These are phyloP conservation scores for Phytophthora capsici DNA, from an alignment of 352 stramenopile species.

Conservation along the genomic window DNA sequence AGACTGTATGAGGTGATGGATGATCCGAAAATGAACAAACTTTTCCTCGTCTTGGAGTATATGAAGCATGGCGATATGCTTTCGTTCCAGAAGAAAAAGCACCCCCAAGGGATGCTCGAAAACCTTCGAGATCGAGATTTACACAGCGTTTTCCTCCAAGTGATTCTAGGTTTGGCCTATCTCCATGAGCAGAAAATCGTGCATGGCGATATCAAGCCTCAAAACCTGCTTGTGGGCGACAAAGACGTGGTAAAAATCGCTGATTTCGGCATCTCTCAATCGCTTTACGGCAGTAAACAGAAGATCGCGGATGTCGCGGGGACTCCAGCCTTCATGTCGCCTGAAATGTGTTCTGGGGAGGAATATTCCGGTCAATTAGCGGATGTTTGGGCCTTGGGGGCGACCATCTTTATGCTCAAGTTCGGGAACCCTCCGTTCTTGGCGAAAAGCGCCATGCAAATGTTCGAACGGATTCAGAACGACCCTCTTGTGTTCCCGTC, in stretches of 20 bases:
- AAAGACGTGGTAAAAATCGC: slow-evolving; percentile 92
- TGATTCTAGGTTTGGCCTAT: slow-evolving; percentile 90
- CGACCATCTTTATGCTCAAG: slow-evolving; percentile 90
- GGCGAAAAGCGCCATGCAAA: slow-evolving; percentile 85
- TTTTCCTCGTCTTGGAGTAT: slow-evolving; percentile 98
- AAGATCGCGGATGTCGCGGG: slow-evolving; percentile 83
- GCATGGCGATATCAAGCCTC: slow-evolving; percentile 88
- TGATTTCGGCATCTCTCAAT: slow-evolving; percentile 92
- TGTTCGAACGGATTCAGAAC: slow-evolving; percentile 91
- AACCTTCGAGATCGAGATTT: slow-evolving; percentile 73
- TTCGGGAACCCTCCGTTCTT: slow-evolving; percentile 91
- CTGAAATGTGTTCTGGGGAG: slow-evolving; percentile 91
- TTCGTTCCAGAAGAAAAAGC: slow-evolving; percentile 79
- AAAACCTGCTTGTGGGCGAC: slow-evolving; percentile 89
- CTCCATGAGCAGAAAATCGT: slow-evolving; percentile 88
- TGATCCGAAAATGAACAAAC: slow-evolving; percentile 92
- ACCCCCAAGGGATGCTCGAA: slow-evolving; percentile 41
- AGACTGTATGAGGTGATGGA: slow-evolving; percentile 97
- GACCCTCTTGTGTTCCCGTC: slow-evolving; percentile 71
- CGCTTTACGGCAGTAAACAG: slow-evolving; percentile 80
- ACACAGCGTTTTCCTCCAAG: slow-evolving; percentile 75
- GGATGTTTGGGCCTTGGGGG: slow-evolving; percentile 92
- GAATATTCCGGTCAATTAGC: slow-evolving; percentile 87
- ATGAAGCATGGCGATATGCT: slow-evolving; percentile 88
- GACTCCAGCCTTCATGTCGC: slow-evolving; percentile 93